These are phyloP conservation scores for Metroxylon sagu DNA, from an alignment of 176 grass and related monocot species.

Conservation along the genomic window DNA sequence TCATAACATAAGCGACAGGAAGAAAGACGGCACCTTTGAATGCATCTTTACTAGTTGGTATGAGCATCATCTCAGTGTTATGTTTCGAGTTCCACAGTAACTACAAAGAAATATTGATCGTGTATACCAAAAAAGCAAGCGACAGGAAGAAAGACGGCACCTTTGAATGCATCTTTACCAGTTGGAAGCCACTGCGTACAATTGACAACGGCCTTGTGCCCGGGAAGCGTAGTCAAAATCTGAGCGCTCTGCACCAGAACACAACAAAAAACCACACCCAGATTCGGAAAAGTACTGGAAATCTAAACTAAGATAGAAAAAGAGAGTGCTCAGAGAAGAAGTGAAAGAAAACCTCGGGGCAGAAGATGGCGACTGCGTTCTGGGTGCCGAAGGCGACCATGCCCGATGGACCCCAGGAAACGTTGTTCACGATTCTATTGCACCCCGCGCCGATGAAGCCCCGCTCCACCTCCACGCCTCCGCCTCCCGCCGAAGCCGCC, in stretches of 20 bases:
- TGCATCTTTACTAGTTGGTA: constrained; percentile 63
- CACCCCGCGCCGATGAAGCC: constrained; percentile 75
- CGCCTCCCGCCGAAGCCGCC: neutral
- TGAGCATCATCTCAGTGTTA: too few species aligned
- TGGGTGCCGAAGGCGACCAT: constrained; percentile 85
- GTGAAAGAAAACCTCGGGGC: constrained; percentile 35
- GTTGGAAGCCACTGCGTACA: constrained; percentile 86
- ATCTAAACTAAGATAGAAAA: neutral
- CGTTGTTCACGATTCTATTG: constrained; percentile 95
- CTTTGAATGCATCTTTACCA: constrained; percentile 68
- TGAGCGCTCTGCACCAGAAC: constrained; percentile 48
- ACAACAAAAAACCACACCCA: neutral
- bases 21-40: constrained; percentile 45
- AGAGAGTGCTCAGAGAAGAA: neutral
- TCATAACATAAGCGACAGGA: neutral
- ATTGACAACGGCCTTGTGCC: constrained; percentile 76
- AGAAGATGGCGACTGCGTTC: constrained; percentile 90
- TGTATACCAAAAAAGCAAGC: too few species aligned
- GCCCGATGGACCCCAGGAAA: constrained; percentile 74
- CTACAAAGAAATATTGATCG: too few species aligned
- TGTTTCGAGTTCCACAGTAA: too few species aligned
- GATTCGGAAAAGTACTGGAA: neutral
- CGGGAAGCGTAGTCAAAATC: constrained; percentile 74
- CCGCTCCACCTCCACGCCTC: constrained; percentile 20
- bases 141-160: constrained; percentile 23